Conservation (phyloP, 2,329 filamentous ascomycete genomes). For the Sporothrix phasma region DNA sequence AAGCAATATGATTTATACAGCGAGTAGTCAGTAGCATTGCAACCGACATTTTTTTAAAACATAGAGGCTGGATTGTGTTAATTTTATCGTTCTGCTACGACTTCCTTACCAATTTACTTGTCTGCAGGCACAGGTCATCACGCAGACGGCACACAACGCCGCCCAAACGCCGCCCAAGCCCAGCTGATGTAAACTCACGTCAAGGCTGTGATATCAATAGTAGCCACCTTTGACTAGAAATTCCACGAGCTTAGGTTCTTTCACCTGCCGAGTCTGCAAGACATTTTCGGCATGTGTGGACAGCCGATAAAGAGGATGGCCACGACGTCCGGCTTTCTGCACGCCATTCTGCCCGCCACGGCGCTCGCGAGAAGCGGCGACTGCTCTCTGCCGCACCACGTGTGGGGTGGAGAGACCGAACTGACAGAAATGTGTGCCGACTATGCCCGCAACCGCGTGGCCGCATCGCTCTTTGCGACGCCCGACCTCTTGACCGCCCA, state of each 20-base stretch:
- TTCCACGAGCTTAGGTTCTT: conserved; percentile 16
- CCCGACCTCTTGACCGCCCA: conserved; percentile 8
- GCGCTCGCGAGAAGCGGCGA: not conserved
- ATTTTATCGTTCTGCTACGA: too few species aligned
- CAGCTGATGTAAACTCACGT: too few species aligned
- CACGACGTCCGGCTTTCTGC: not conserved
- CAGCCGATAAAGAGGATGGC: too few species aligned
- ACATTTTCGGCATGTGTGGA: not conserved
- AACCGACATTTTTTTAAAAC: too few species aligned
- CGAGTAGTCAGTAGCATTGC: too few species aligned
- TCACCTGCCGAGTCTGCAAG: conserved; percentile 12
- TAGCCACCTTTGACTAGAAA: conserved; percentile 7
- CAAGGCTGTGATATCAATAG: not conserved
- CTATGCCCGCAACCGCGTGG: not conserved
- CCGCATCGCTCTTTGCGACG: not conserved
- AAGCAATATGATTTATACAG: too few species aligned
- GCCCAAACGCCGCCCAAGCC: too few species aligned
- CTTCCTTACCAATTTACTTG: not conserved
- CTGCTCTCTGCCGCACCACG: not conserved
- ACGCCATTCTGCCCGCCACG: not conserved
- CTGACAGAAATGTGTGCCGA: not conserved
- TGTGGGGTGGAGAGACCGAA: not conserved
- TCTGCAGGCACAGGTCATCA: conserved; percentile 15
- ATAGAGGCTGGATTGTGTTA: too few species aligned
- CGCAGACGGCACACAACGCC: conserved; percentile 4